Evolutionary conservation across 2,329 filamentous ascomycete genomes (phyloP).

Genomic region (Penicillium crustosum): DNA sequence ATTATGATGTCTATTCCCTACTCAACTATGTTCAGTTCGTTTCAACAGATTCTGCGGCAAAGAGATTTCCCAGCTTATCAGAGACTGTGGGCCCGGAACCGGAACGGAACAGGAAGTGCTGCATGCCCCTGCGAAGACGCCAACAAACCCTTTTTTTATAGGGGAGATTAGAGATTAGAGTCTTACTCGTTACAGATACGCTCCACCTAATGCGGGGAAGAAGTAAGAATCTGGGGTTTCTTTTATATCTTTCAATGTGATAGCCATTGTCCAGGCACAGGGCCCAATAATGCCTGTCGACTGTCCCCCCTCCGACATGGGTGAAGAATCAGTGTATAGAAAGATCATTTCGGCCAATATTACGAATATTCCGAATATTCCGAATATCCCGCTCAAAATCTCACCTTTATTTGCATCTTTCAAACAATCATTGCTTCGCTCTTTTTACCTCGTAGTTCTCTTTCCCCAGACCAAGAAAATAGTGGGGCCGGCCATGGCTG

Average conservation of each 20-base stretch:
- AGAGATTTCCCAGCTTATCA: not conserved
- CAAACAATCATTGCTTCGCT: not conserved
- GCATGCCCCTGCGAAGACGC: not conserved
- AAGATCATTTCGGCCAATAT: no score
- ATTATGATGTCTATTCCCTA: not conserved
- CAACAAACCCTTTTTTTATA: not conserved
- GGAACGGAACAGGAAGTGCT: not conserved
- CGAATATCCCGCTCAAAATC: no score
- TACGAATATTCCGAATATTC: no score
- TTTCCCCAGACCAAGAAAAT: not conserved
- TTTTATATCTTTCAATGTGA: not conserved
- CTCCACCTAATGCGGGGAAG: slow-evolving; percentile 6
- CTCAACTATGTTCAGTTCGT: no score
- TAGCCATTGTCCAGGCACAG: not conserved
- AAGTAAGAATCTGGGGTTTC: not conserved
- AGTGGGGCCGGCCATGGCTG: not conserved
- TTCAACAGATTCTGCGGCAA: not conserved
- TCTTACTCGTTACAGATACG: not conserved
- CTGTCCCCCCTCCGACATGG: not conserved
- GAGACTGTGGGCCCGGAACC: not conserved
- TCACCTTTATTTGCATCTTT: not conserved
- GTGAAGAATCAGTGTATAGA: not conserved
- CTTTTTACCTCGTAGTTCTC: not conserved
- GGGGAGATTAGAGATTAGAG: not conserved
- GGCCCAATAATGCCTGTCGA: not conserved